These are phyloP conservation scores for Chlorella sp. DNA, from an alignment of 139 green algal genomes.

Conservation along the genomic window DNA sequence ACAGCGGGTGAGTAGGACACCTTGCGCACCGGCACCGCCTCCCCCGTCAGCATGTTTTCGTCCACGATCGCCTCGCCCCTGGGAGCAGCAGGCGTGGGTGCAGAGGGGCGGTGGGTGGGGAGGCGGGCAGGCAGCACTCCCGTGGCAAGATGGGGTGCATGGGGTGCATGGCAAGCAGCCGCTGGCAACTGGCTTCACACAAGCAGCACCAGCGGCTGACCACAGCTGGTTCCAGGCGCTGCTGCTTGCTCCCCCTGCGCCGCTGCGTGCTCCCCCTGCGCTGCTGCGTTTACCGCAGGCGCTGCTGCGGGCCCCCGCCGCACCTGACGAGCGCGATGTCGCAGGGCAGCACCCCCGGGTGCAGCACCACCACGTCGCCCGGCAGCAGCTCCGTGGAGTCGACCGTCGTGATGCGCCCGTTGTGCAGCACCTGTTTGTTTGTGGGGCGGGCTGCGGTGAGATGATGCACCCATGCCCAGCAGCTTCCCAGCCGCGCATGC, in stretches of 20 bases:
- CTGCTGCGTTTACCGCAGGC: too few relatives aligned
- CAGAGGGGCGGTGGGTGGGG: not conserved
- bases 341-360: slow-evolving; percentile 51
- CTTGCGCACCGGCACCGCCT: slow-evolving; percentile 76
- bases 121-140: not conserved
- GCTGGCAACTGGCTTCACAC: not conserved
- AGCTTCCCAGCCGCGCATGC: too few relatives aligned
- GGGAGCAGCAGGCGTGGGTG: not conserved
- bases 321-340: slow-evolving; percentile 65
- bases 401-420: not conserved
- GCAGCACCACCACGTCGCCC: slow-evolving; percentile 68
- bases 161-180: not conserved
- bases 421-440: not conserved
- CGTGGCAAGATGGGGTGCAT: too few relatives aligned
- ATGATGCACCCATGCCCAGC: too few relatives aligned
- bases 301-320: not conserved
- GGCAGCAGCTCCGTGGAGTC: slow-evolving; percentile 38
- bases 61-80: slow-evolving; percentile 72
- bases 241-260: too few relatives aligned
- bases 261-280: too few relatives aligned
- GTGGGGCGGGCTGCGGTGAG: too few relatives aligned
- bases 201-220: too few relatives aligned
- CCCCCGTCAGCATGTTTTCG: slow-evolving; percentile 77
- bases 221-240: too few relatives aligned
- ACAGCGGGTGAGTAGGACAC: slow-evolving; percentile 62